Base-by-base conservation (phyloP, 148 eudicot genomes). In the Oxyria digyna region DNA sequence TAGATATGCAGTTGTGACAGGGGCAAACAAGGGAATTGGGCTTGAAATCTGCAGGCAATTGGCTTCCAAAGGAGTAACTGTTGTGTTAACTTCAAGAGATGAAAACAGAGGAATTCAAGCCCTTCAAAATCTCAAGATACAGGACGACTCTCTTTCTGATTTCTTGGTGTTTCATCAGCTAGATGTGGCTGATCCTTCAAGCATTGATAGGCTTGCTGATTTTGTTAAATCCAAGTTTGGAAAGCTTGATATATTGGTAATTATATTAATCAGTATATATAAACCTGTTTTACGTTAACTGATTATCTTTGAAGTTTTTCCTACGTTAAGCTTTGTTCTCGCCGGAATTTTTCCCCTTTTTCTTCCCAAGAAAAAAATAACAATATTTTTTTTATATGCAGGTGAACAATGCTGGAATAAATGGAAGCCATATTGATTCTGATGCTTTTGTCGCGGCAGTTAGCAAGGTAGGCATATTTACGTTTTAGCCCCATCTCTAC, bases 1-100 rank as follows among this genome's bases (percentile, higher is more conserved):
- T 18, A 86, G 90, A 72, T 78, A 70, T 76, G 87, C 90, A 67
- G 87, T 86, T 40, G 85, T 86, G 9, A 86, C 87, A 35, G 87
- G 91, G 87, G 64, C 57, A 21, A 49, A 49, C 27, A 49, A 49
- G 57, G 57, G 57, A 49, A 78, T 86, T 20, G 87, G 87, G 38
- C 71, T 86, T 0, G 87, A 82, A 49, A 72, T 82, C 38, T 84
- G 87, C 78, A 78, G 84, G 70, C 87, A 81, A 37, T 75, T 86
- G 2, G 84, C 83, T 11, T 76, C 84, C 2, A 8, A 82, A 24
- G 87, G 86, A 1, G 74, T 82, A 0, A 42, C 54, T 21, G 87
- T 80, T 12, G 66, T 84, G 10, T 54, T 86, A 41, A 84, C 91
- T 4, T 76, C 86, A 2, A 82, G 87, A 67, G 72, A 84, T 72